These are phyloP conservation scores for Penicillium longicatenatum DNA, from an alignment of 495 filamentous ascomycete species.

Conservation along the genomic window DNA sequence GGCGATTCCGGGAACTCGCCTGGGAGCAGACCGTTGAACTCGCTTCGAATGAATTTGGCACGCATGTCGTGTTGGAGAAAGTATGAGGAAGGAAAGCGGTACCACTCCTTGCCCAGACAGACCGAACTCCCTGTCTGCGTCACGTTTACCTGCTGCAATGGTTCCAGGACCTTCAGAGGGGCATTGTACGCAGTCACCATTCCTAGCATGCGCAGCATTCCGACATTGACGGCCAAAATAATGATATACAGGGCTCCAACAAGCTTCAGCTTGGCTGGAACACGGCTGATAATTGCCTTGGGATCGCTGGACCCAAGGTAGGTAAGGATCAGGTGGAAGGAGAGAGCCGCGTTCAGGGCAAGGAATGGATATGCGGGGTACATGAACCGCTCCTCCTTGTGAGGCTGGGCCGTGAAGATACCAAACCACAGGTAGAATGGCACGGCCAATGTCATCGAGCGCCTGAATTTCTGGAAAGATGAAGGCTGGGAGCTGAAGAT, in stretches of 20 bases:
- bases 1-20: constrained; percentile 82
- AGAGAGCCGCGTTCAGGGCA: constrained; percentile 86
- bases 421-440: constrained; percentile 95
- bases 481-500: constrained; percentile 41
- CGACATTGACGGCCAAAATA: constrained; percentile 58
- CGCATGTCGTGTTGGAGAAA: constrained; percentile 77
- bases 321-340: constrained; percentile 74
- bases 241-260: constrained; percentile 57
- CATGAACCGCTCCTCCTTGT: constrained; percentile 99
- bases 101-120: constrained; percentile 98
- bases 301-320: constrained; percentile 70
- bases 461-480: constrained; percentile 53
- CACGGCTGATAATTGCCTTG: constrained; percentile 61
- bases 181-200: constrained; percentile 82
- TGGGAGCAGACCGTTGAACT: constrained; percentile 86
- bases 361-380: constrained; percentile 93
- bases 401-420: constrained; percentile 88
- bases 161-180: constrained; percentile 73
- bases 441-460: constrained; percentile 71
- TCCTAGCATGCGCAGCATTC: constrained; percentile 75
- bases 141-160: constrained; percentile 51
- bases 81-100: constrained; percentile 93
- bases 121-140: constrained; percentile 64
- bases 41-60: constrained; percentile 85
- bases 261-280: constrained; percentile 72